A percentile compares a stretch with the other conserved stretches of the same genome.
These are phyloP conservation scores for Aureobasidium vineae DNA, from an alignment of 2,329 filamentous ascomycete species.

Conservation along the genomic window DNA sequence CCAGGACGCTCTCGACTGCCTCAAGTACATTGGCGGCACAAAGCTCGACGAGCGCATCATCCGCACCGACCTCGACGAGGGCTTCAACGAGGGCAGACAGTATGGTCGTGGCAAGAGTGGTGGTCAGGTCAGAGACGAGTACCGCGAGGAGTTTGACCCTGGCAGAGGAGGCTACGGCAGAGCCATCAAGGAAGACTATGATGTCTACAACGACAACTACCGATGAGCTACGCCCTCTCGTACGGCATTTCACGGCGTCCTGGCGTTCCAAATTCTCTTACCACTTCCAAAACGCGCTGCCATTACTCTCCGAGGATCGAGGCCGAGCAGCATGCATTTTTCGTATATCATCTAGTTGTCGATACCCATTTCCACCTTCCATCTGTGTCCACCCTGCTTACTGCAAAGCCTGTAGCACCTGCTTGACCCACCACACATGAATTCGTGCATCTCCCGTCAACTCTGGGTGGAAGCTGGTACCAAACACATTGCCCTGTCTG, in stretches of 20 bases:
- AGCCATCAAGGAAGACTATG: constrained; percentile 26
- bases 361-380: constrained; percentile 2
- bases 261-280: not conserved
- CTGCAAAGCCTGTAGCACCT: constrained; percentile 51
- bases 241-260: not conserved
- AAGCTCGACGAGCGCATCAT: constrained; percentile 98
- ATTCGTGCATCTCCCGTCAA: constrained; percentile 84
- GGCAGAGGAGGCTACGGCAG: constrained; percentile 40
- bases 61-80: constrained; percentile 89
- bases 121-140: constrained; percentile 96
- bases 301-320: constrained; percentile 18
- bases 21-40: constrained; percentile 98
- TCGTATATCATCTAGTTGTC: constrained; percentile 13
- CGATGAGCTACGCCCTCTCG: not conserved
- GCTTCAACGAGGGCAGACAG: constrained; percentile 92
- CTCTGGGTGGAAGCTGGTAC: constrained; percentile 94
- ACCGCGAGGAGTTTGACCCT: constrained; percentile 94
- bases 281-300: not conserved
- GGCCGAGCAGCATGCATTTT: constrained; percentile 15
- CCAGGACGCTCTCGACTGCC: constrained; percentile 92
- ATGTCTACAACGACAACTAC: constrained; percentile 27
- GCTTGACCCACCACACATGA: constrained; percentile 87
- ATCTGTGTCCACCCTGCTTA: not conserved
- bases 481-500: constrained; percentile 85
- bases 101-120: constrained; percentile 93